Conservation (phyloP, 495 filamentous ascomycete genomes). For the Rostrohypoxylon terebratum region DNA sequence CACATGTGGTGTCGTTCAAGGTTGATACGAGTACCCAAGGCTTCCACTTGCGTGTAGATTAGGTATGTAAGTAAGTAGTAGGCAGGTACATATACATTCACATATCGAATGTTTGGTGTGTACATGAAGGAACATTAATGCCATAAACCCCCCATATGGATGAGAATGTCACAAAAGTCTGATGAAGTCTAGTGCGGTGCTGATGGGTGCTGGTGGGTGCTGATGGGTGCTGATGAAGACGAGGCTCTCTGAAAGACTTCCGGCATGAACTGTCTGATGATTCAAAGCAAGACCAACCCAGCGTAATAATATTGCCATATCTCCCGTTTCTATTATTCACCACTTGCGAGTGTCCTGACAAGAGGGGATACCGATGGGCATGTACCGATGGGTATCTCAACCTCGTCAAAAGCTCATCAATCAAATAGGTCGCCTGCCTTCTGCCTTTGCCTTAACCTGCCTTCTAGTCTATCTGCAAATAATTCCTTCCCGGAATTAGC, state of each 20-base stretch:
- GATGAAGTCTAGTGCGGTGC: neutral
- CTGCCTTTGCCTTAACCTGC: conserved; percentile 59
- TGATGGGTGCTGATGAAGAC: neutral
- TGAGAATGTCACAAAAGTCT: neutral
- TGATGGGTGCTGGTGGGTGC: too few species aligned
- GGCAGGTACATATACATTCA: neutral
- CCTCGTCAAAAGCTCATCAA: conserved; percentile 41
- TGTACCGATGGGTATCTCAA: too few species aligned
- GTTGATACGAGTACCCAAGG: too few species aligned
- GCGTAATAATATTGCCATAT: neutral
- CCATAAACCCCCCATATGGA: neutral
- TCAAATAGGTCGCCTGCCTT: conserved; percentile 67
- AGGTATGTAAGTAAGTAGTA: too few species aligned
- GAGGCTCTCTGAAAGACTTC: neutral
- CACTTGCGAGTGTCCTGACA: neutral
- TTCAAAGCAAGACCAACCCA: neutral
- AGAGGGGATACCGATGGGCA: neutral
- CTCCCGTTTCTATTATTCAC: neutral
- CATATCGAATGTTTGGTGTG: neutral
- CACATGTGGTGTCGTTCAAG: too few species aligned
- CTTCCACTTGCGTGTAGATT: too few species aligned
- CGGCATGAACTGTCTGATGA: neutral
- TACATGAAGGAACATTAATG: neutral
- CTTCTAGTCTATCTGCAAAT: conserved; percentile 66
- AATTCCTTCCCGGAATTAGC: conserved; percentile 77